Base-by-base conservation (phyloP, 148 eudicot species). In the Linanthus parryae region DNA sequence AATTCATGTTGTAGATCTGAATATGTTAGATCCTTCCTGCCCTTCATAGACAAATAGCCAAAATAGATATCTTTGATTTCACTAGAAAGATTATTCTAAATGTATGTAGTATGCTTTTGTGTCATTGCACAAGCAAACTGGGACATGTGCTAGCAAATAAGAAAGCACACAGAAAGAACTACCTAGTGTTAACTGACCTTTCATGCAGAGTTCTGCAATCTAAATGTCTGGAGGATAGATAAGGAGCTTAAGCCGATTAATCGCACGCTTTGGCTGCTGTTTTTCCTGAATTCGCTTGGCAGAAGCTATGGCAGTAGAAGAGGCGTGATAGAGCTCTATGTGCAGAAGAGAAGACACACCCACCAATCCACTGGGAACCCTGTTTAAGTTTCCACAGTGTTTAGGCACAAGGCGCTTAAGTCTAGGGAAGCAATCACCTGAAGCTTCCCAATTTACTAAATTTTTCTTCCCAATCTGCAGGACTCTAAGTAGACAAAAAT, bases 351-450 rank as follows among this genome's bases (percentile, higher is more conserved):
- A 6, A 24, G 33, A 17, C 21, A 64, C 48, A 4, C 49, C 42
- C 0, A 38, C 74, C n/a, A 70, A 17, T 5, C 57, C 43, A 10
- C 22, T 11, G 19, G 70, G 70, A 9, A 64, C 10, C 1, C 30
- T 43, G 13, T 18, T 4, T 12, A 70, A 61, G 2, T 42, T 14
- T 10, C 8, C 33, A 21, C 70, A 70, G 45, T 67, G 49, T 16
- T 31, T 48, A 12, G 67, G 31, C 52, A 58, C 37, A 29, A 72
- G 38, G 3, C 53, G 48, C 25, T 59, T 52, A 19, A 72, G 73
- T 16, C 50, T 63, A 5, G 77, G 77, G 33, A 66, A 72, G 38
- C 66, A 68, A 57, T 72, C 72, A 15, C 22, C 47, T 0, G 52
- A 52, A 48, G 77, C 77, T 4, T 34, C 29, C 73, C 58, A 72